phyloP scores from a whole-genome alignment of 805 yeast species.

The Kodamaea laetipori region DNA sequence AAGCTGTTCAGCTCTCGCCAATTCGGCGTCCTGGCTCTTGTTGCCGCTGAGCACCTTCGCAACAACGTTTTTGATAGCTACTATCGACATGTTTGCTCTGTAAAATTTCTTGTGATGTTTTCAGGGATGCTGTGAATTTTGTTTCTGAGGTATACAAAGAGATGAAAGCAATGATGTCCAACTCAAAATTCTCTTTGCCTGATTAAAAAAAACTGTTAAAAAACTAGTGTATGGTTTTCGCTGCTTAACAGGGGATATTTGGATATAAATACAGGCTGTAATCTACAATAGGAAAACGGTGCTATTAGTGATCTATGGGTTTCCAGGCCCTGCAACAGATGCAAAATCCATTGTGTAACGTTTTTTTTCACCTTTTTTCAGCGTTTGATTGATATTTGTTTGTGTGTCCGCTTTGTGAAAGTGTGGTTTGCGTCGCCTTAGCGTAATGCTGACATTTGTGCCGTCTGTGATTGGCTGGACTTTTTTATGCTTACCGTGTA shows the following conservation, averaged over 20 bases:
- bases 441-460: background rate
- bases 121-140: conserved; percentile 1
- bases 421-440: background rate
- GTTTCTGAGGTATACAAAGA: background rate
- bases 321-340: no score
- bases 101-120: conserved; percentile 3
- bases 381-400: background rate
- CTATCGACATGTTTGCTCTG: conserved; percentile 28
- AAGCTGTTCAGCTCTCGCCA: conserved; percentile 32
- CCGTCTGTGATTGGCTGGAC: background rate
- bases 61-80: conserved; percentile 40
- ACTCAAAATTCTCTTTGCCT: no score
- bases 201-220: no score
- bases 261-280: no score
- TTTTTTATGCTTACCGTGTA: background rate
- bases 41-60: conserved; percentile 25
- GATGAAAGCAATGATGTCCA: no score
- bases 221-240: background rate
- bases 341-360: no score
- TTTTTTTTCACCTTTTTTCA: no score
- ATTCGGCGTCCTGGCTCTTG: conserved; percentile 32
- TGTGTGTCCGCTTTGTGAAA: background rate
- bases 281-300: no score
- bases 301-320: no score
- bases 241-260: no score